A percentile compares a stretch with the other conserved stretches of the same genome.
phyloP scores from a whole-genome alignment of 306 rosid species.

The Citrullus colocynthis region DNA sequence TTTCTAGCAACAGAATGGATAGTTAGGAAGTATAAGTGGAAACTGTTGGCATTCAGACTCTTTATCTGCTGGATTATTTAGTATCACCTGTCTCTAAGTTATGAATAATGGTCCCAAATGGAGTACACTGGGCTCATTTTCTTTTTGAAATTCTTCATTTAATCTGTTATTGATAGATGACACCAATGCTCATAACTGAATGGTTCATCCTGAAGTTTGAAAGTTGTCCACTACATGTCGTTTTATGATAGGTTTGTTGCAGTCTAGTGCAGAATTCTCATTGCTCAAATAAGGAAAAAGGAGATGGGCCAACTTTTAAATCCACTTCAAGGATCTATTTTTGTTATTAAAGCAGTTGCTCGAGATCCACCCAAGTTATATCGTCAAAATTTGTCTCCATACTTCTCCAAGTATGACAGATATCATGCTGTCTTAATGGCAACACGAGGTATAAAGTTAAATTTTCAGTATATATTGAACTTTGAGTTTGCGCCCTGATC shows the following conservation, averaged over 20 bases:
- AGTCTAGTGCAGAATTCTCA: neutral
- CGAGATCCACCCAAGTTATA: slow-evolving; percentile 22
- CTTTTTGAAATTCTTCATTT: neutral
- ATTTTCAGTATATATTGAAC: neutral
- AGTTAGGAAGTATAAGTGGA: neutral
- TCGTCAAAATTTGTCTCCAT: slow-evolving; percentile 10
- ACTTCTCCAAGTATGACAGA: slow-evolving; percentile 16
- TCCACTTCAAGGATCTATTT: slow-evolving; percentile 23
- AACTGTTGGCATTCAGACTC: neutral
- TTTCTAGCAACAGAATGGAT: neutral
- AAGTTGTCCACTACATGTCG: neutral
- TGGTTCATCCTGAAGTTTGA: neutral
- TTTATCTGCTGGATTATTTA: neutral
- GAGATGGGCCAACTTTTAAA: slow-evolving; percentile 40
- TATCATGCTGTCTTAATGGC: slow-evolving; percentile 14
- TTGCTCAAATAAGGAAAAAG: neutral
- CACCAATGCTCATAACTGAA: neutral
- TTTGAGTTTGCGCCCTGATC: neutral
- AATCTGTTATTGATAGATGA: neutral
- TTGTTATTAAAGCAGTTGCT: slow-evolving; percentile 16
- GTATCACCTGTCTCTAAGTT: neutral
- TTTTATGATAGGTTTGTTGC: neutral
- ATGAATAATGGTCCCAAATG: neutral
- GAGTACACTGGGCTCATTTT: neutral
- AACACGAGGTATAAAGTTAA: slow-evolving; percentile 24